Base-by-base conservation (phyloP, 257 asterid species). In the Leonotis leonurus region DNA sequence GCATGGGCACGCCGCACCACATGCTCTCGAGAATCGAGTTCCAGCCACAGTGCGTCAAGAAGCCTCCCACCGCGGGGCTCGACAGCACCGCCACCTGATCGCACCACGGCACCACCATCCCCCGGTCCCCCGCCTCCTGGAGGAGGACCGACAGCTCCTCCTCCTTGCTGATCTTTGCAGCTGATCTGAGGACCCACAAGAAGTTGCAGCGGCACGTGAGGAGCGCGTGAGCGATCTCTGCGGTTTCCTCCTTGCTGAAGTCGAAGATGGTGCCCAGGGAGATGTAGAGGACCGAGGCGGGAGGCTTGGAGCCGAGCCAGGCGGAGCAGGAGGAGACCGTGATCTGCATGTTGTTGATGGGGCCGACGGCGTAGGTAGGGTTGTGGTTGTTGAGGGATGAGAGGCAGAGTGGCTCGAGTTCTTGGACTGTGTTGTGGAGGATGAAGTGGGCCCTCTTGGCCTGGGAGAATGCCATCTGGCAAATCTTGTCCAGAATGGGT, bases 41-140 rank as follows among this genome's bases (percentile, higher is more conserved):
- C 37, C 37, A 32, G 1, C 37, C 37, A 36, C 16, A 0, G 70
- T 67, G 87, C 3, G 83, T 80, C 41, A 83, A 18, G 41, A 84
- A 84, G 3, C 84, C 84, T 0, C 85, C 82, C 9, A 81, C 58
- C 0, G 82, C 73, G 1, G 74, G 76, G 26, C 70, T 64, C 0
- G 76, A 72, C 2, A 84, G 59, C 25, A 78, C 87, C 22, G 12
- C 68, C 26, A 58, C 70, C 36, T 84, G 87, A 35, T 69, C n/a
- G 39, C 87, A 84, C 87, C 91, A 81, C 0, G 84, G 76, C 45
- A 84, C 70, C 2, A 84, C 61, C 55, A 84, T 2, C 2, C 84
- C 81, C 17, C 53, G 62, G 24, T 75, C 70, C 21, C 27, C 67
- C 20, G 66, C 46, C 0, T 75, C 73, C 11, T 88, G 86, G 52